Conservation (phyloP, 2,329 filamentous ascomycete species). For the Tympanopsis confertula region DNA sequence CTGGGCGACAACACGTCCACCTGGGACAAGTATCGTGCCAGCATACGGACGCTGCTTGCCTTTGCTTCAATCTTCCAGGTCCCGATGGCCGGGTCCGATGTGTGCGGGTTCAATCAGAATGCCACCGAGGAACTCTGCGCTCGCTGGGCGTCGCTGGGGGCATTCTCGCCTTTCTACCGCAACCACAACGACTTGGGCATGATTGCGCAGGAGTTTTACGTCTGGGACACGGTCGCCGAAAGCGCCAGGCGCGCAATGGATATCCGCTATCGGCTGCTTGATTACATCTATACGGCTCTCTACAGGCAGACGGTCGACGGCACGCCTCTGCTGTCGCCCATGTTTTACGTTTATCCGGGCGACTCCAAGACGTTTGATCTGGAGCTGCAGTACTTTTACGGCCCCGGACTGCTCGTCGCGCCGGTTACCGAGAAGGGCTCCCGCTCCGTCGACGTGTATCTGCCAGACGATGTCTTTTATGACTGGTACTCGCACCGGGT, state of each 20-base stretch:
- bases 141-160: conserved; percentile 64
- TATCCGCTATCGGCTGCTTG: conserved; percentile 62
- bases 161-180: conserved; percentile 66
- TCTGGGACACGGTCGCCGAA: conserved; percentile 48
- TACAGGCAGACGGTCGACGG: conserved; percentile 47
- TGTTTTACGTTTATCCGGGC: conserved; percentile 60
- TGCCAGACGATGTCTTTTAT: conserved; percentile 36
- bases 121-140: conserved; percentile 60
- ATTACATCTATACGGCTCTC: conserved; percentile 69
- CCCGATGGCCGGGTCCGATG: conserved; percentile 60
- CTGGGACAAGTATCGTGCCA: conserved; percentile 47
- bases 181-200: conserved; percentile 50
- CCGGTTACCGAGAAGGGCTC: conserved; percentile 33
- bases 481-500: conserved; percentile 35
- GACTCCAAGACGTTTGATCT: conserved; percentile 31
- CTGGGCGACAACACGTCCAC: conserved; percentile 43
- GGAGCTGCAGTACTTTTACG: conserved; percentile 39
- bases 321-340: conserved; percentile 52
- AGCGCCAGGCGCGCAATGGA: conserved; percentile 61
- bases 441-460: conserved; percentile 31
- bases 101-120: conserved; percentile 64
- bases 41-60: conserved; percentile 44
- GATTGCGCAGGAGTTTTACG: conserved; percentile 63
- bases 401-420: conserved; percentile 32
- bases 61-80: conserved; percentile 57